Evolutionary conservation across 805 yeast species (phyloP).

Genomic region (Torulaspora delbrueckii): DNA sequence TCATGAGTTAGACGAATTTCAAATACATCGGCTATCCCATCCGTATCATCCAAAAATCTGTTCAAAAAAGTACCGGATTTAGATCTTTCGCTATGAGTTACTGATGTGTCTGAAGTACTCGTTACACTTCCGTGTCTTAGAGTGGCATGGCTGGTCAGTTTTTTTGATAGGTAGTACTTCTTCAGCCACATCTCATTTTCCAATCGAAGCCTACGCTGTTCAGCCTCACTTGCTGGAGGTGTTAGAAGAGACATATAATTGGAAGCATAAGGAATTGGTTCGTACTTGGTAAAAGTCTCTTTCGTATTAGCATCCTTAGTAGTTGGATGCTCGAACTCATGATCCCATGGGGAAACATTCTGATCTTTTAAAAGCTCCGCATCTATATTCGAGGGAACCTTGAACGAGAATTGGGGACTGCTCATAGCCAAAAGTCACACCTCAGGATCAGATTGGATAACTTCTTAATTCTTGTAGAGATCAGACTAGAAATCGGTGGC

Average conservation of each 20-base stretch:
- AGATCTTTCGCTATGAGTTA: slow-evolving; percentile 14
- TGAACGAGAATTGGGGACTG: neutral
- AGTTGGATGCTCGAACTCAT: neutral
- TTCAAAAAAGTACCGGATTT: slow-evolving; percentile 14
- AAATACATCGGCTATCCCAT: slow-evolving; percentile 16
- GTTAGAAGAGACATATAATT: slow-evolving; percentile 15
- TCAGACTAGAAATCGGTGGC: no score
- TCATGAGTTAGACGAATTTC: slow-evolving; percentile 3
- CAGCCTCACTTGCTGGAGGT: slow-evolving; percentile 1
- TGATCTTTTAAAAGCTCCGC: slow-evolving; percentile 10
- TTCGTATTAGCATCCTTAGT: neutral
- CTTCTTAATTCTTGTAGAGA: no score
- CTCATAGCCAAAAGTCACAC: neutral
- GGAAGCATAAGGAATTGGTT: slow-evolving; percentile 13
- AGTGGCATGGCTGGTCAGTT: slow-evolving; percentile 9
- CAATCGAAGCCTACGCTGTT: slow-evolving; percentile 5
- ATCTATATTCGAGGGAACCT: neutral
- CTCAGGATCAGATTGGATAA: neutral
- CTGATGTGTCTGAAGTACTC: slow-evolving; percentile 18
- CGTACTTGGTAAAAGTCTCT: neutral
- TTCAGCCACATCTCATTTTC: slow-evolving; percentile 18
- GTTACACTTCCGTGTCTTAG: slow-evolving; percentile 21
- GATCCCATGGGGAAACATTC: neutral
- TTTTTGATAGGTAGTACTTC: slow-evolving; percentile 16
- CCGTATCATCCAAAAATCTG: slow-evolving; percentile 15